Base-by-base conservation (phyloP, 345 rosid species). In the Aquilaria sinensis region DNA sequence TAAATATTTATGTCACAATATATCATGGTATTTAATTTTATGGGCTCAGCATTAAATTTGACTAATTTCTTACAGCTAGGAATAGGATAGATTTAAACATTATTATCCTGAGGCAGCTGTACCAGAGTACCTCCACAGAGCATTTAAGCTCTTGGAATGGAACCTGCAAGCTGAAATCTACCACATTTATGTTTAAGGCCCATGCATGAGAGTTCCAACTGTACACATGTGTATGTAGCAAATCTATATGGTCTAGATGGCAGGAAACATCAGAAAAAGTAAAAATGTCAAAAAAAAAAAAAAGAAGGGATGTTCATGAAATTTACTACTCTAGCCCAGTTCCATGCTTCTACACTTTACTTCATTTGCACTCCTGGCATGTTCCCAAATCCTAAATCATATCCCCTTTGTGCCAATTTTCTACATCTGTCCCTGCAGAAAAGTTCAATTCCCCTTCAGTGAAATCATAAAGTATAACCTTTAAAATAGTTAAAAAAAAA, bases 281-380 rank as follows among this genome's bases (percentile, higher is more conserved):
- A 23, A 51, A 72, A 55, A 69, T 32, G 2, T 48, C 32, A 57
- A 6, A 46, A 46, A 49, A 13, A 50, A 5, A 41, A n/a, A 9
- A 29, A 43, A 51, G 51, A 51, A 12, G 41, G 41, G 3, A 1
- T 34, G 6, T 34, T 34, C 41, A 56, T 67, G 61, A 67, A 71
- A 58, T 16, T 16, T 16, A 16, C 23, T 16, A 0, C 23, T 65
- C 58, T 29, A 65, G 58, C 15, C 50, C 58, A 55, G 63, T 51
- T 53, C 12, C 34, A 55, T 23, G 14, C 51, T 61, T 58, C 51
- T 51, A 23, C 30, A 66, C 89, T 78, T 86, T 81, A 80, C 89
- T 81, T 86, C 70, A 37, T 56, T 64, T 64, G 67, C 81, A 86
- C 89, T 81, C 92, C 55, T 61, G 73, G 86, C 74, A 83, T 79